Conservation (phyloP, 116 monocot species). For the Iris pallida region DNA sequence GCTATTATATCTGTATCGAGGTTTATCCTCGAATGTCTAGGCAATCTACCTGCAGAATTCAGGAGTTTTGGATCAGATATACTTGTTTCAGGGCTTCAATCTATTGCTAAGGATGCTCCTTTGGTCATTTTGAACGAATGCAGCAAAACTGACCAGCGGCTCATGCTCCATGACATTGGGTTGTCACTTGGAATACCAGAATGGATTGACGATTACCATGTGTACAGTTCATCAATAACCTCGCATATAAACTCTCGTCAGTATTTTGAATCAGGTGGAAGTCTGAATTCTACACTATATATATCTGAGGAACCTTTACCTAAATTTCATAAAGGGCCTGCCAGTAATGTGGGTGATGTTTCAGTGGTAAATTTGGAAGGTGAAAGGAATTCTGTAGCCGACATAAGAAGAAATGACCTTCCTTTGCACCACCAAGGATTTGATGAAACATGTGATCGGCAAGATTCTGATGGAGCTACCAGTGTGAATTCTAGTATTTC, state of each 20-base stretch:
- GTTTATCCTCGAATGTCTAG: conserved; percentile 77
- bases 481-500: background rate
- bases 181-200: conserved; percentile 78
- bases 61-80: conserved; percentile 71
- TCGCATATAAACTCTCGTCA: background rate
- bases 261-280: conserved; percentile 4
- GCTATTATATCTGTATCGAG: conserved; percentile 34
- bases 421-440: background rate
- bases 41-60: conserved; percentile 75
- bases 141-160: conserved; percentile 37
- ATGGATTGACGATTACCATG: conserved; percentile 75
- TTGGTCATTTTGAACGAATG: conserved; percentile 55
- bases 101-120: conserved; percentile 47
- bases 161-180: conserved; percentile 97
- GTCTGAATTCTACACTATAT: conserved; percentile 12
- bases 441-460: background rate
- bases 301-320: conserved; percentile 7
- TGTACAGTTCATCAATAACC: conserved; percentile 26
- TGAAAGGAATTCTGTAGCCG: background rate
- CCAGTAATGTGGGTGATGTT: conserved; percentile 5
- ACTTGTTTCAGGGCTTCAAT: conserved; percentile 60
- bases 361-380: background rate
- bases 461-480: conserved; percentile 10
- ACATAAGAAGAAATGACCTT: background rate
- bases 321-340: conserved; percentile 7